Evolutionary conservation across 2,329 filamentous ascomycete genomes (phyloP).

Genomic region (Epichloe elymi): DNA sequence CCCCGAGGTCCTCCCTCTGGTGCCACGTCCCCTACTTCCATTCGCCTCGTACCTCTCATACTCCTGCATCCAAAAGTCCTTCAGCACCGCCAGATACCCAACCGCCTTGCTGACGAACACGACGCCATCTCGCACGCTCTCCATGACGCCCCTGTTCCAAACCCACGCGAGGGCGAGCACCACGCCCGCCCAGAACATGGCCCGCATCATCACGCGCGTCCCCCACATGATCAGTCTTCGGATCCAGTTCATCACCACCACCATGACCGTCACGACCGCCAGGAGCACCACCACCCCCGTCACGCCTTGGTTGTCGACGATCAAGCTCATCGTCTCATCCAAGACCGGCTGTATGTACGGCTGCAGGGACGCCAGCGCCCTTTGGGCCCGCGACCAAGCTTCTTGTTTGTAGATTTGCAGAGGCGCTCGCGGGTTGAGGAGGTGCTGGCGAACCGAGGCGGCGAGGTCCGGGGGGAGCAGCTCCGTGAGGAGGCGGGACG

Average conservation of each 20-base stretch:
- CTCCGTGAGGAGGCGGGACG: slow-evolving; percentile 22
- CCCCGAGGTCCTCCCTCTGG: not conserved
- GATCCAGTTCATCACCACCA: slow-evolving; percentile 59
- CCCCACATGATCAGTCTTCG: slow-evolving; percentile 65
- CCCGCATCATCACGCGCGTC: slow-evolving; percentile 49
- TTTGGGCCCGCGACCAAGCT: slow-evolving; percentile 16
- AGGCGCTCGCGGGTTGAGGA: slow-evolving; percentile 32
- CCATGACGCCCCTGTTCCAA: slow-evolving; percentile 53
- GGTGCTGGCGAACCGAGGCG: slow-evolving; percentile 31
- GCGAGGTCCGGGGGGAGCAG: slow-evolving; percentile 32
- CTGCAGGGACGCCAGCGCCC: slow-evolving; percentile 18
- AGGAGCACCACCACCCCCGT: slow-evolving; percentile 20
- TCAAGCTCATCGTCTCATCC: slow-evolving; percentile 23
- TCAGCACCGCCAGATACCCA: slow-evolving; percentile 34
- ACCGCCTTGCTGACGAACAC: slow-evolving; percentile 29
- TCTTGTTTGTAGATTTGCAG: slow-evolving; percentile 28
- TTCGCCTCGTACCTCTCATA: slow-evolving; percentile 28
- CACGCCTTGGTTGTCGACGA: slow-evolving; percentile 22
- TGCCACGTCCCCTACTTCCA: not conserved
- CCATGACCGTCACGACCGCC: slow-evolving; percentile 32
- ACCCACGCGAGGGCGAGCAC: slow-evolving; percentile 40
- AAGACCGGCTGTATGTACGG: slow-evolving; percentile 31
- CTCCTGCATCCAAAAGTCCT: slow-evolving; percentile 42
- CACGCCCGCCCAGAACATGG: slow-evolving; percentile 52
- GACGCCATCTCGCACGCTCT: slow-evolving; percentile 46